These are phyloP conservation scores for Phaeosphaeria sp. DNA, from an alignment of 2,329 filamentous ascomycete genomes.

Conservation along the genomic window DNA sequence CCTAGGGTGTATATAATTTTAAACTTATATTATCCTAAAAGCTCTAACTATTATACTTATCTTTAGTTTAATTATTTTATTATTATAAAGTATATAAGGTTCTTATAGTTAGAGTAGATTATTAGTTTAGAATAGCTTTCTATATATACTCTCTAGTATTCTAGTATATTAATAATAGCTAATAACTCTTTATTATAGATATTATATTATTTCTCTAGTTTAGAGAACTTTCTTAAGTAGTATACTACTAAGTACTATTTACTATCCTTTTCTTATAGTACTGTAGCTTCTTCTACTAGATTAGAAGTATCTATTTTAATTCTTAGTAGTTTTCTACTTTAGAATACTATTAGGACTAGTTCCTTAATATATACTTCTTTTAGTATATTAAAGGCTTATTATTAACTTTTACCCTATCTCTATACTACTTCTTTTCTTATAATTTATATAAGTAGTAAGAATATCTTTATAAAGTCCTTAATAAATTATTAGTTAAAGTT, in stretches of 20 bases:
- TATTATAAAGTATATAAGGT: slow-evolving; percentile 3
- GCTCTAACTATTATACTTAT: slow-evolving; percentile 1
- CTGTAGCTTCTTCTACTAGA: not conserved
- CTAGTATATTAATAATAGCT: slow-evolving; percentile 1
- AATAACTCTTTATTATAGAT: slow-evolving; percentile 6
- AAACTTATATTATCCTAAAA: slow-evolving; percentile 5
- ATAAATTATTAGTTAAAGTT: slow-evolving; percentile 13
- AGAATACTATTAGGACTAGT: slow-evolving; percentile 2
- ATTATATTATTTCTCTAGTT: slow-evolving; percentile 4
- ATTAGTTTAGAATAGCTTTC: slow-evolving; percentile 3
- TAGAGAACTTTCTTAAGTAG: slow-evolving; percentile 1
- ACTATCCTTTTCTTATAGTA: not conserved
- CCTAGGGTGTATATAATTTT: slow-evolving; percentile 5
- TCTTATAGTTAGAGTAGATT: slow-evolving; percentile 4
- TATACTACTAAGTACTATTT: slow-evolving; percentile 9
- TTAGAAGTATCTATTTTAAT: slow-evolving; percentile 4
- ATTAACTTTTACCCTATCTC: not conserved
- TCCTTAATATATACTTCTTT: not conserved
- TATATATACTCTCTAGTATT: slow-evolving; percentile 5
- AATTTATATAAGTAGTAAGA: slow-evolving; percentile 3
- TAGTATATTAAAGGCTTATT: slow-evolving; percentile 3
- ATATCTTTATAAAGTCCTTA: slow-evolving; percentile 2
- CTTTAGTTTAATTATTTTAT: slow-evolving; percentile 1
- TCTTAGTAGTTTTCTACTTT: not conserved
- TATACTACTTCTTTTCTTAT: slow-evolving; percentile 4